Conservation (phyloP, 495 filamentous ascomycete genomes). For the Hypoxylon intermedium region DNA sequence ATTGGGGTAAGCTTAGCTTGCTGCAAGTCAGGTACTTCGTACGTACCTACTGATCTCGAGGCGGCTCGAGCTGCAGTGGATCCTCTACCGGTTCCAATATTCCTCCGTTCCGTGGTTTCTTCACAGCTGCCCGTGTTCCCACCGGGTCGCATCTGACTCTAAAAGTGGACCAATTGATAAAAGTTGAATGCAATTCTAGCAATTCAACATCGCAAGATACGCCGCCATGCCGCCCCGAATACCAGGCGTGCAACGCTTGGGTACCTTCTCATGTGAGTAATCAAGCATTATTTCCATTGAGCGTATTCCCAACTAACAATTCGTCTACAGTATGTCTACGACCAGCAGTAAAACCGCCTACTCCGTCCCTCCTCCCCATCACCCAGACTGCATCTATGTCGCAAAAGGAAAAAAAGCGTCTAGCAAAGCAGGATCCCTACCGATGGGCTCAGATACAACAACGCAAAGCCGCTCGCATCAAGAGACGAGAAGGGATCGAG, state of each 20-base stretch:
- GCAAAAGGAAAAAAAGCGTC: constrained; percentile 53
- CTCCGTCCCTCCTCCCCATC: constrained; percentile 50
- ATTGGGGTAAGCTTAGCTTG: constrained; percentile 13
- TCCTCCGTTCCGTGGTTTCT: constrained; percentile 20
- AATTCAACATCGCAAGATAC: constrained; percentile 27
- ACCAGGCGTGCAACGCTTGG: constrained; percentile 66
- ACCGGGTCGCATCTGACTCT: too few relatives aligned
- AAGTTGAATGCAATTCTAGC: constrained; percentile 17
- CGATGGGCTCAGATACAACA: constrained; percentile 74
- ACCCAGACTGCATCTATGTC: constrained; percentile 60
- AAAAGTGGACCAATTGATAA: constrained; percentile 32
- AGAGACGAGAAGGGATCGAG: constrained; percentile 70
- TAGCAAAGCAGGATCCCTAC: constrained; percentile 68
- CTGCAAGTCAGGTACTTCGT: too few relatives aligned
- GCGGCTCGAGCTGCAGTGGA: too few relatives aligned
- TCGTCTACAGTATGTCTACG: constrained; percentile 54
- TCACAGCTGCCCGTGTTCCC: too few relatives aligned
- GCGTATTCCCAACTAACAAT: constrained; percentile 26
- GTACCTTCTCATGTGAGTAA: constrained; percentile 66
- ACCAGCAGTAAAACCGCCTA: constrained; percentile 44
- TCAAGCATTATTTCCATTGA: not conserved
- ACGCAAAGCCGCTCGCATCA: constrained; percentile 79
- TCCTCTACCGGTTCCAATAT: constrained; percentile 4
- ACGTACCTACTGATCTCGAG: too few relatives aligned
- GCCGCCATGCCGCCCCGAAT: constrained; percentile 77